phyloP scores from a whole-genome alignment of 208 protist genomes.

The Acanthamoeba healyi region DNA sequence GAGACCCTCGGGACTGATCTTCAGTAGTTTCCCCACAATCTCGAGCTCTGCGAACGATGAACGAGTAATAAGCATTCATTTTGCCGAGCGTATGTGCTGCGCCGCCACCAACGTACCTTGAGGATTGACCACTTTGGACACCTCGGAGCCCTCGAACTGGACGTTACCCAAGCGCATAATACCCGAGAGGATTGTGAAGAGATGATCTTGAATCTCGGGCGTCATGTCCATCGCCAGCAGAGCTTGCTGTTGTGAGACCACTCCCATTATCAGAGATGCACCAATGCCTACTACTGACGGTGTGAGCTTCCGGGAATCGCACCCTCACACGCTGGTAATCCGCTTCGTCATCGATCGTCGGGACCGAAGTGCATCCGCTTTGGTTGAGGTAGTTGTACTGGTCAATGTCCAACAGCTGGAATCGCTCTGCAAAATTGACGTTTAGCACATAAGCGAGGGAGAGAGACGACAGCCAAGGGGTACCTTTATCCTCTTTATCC shows the following conservation, averaged over 20 bases:
- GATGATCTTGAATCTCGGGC: conserved; percentile 84
- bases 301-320: not conserved
- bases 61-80: not conserved
- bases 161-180: conserved; percentile 95
- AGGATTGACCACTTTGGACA: not conserved
- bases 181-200: conserved; percentile 92
- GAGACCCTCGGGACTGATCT: not conserved
- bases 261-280: no score
- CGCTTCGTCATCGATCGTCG: conserved; percentile 62
- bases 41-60: conserved; percentile 8
- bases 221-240: conserved; percentile 25
- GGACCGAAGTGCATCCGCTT: conserved; percentile 56
- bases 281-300: no score
- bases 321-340: conserved; percentile 78
- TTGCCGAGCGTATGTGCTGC: no score
- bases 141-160: conserved; percentile 86
- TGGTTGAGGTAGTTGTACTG: conserved; percentile 82
- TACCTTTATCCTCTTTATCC: not conserved
- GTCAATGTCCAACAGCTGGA: not conserved
- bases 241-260: conserved; percentile 23
- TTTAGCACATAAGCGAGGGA: no score
- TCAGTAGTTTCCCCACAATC: not conserved
- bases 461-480: not conserved
- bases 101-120: not conserved
- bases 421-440: no score